A percentile compares a stretch with the other conserved stretches of the same genome.
Evolutionary conservation across 2,329 filamentous ascomycete species (phyloP).

Genomic region (Aspergillus pseudoterreus): DNA sequence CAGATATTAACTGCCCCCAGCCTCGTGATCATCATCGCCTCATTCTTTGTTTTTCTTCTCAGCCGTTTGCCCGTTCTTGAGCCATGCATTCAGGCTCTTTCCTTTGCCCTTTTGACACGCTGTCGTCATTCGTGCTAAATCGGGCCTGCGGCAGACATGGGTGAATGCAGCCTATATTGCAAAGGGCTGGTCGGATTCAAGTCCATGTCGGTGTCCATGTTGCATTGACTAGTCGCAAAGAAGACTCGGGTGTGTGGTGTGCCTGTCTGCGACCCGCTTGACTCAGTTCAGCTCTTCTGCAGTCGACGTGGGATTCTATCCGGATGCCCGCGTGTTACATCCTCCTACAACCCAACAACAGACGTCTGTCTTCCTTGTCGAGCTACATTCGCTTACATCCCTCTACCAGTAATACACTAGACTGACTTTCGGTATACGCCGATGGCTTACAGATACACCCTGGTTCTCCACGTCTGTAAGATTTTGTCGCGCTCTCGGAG

Average conservation of each 20-base stretch:
- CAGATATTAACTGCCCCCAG: conserved; percentile 9
- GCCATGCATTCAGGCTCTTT: not conserved
- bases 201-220: not conserved
- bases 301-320: not conserved
- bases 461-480: not conserved
- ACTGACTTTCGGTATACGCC: not conserved
- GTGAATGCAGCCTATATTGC: too few relatives aligned
- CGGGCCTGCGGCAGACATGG: too few relatives aligned
- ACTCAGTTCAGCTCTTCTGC: not conserved
- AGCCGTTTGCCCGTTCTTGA: not conserved
- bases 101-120: not conserved
- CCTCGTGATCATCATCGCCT: conserved; percentile 11
- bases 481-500: not conserved
- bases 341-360: too few relatives aligned
- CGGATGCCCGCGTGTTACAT: too few relatives aligned
- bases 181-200: too few relatives aligned
- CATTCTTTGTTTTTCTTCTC: conserved; percentile 1
- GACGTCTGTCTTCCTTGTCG: too few relatives aligned
- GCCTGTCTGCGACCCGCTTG: not conserved
- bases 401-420: not conserved
- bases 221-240: not conserved
- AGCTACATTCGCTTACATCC: not conserved
- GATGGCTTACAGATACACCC: not conserved
- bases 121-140: not conserved
- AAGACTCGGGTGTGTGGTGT: not conserved